Evolutionary conservation across 257 asterid species (phyloP).

Genomic region (Marsdenia floribunda): DNA sequence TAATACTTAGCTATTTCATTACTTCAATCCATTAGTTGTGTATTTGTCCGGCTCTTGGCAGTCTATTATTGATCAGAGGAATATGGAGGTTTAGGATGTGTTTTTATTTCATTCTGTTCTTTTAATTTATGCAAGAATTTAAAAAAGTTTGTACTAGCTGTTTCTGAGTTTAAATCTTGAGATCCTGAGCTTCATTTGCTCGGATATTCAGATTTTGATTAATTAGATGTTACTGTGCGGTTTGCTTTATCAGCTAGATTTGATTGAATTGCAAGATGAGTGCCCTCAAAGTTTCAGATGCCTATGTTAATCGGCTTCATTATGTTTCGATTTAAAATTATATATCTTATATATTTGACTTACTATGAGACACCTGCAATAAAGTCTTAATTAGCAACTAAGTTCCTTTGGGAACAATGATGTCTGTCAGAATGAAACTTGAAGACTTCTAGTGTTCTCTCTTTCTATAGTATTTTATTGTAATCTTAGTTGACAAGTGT

Average conservation of each 20-base stretch:
- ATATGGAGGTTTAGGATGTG: not conserved
- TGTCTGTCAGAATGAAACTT: not conserved
- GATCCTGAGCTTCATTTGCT: not conserved
- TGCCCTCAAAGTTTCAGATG: not conserved
- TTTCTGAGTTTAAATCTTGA: not conserved
- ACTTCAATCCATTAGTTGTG: not conserved
- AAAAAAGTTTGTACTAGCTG: not conserved
- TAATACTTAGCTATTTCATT: not conserved
- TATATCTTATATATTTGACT: not conserved
- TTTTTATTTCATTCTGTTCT: not conserved
- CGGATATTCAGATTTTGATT: not conserved
- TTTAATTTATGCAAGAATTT: not conserved
- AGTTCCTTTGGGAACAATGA: not conserved
- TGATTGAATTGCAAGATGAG: not conserved
- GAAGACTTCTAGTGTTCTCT: not conserved
- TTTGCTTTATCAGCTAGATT: not conserved
- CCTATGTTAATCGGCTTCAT: not conserved
- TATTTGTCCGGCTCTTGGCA: not conserved
- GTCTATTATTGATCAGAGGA: not conserved
- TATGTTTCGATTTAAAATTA: not conserved
- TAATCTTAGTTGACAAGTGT: not conserved
- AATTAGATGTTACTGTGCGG: not conserved
- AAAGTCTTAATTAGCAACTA: not conserved
- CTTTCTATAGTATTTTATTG: not conserved
- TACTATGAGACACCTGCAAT: not conserved